phyloP scores from a whole-genome alignment of 106 monocot genomes.

The Apostasia ramifera region DNA sequence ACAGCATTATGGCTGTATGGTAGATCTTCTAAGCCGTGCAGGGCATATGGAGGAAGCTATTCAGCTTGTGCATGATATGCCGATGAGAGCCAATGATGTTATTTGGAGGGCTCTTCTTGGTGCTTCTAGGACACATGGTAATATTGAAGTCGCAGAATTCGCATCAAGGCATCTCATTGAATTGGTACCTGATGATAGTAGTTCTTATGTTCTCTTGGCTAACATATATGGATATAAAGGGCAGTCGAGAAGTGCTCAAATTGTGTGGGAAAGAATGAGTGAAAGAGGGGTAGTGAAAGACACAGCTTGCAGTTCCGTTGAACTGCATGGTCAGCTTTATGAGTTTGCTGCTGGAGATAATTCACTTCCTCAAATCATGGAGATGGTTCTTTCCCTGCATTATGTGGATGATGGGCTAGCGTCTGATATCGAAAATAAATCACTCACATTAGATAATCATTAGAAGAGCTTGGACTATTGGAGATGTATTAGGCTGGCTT shows the following conservation, averaged over 20 bases:
- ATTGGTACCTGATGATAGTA: slow-evolving; percentile 35
- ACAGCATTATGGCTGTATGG: slow-evolving; percentile 65
- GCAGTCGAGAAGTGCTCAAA: slow-evolving; percentile 22
- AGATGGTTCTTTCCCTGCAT: slow-evolving; percentile 23
- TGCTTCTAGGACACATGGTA: slow-evolving; percentile 36
- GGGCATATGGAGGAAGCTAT: slow-evolving; percentile 40
- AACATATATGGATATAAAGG: slow-evolving; percentile 43
- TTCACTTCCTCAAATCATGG: slow-evolving; percentile 28
- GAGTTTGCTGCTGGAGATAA: slow-evolving; percentile 27
- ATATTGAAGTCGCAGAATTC: slow-evolving; percentile 38
- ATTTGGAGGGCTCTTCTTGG: slow-evolving; percentile 55
- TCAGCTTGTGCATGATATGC: slow-evolving; percentile 29
- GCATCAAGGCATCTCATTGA: slow-evolving; percentile 39
- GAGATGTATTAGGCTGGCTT: too few species aligned
- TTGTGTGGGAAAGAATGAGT: slow-evolving; percentile 48
- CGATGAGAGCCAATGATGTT: slow-evolving; percentile 40
- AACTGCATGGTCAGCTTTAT: slow-evolving; percentile 29
- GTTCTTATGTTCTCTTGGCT: slow-evolving; percentile 46
- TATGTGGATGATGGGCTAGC: slow-evolving; percentile 13
- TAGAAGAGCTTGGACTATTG: too few species aligned
- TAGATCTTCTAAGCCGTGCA: slow-evolving; percentile 55
- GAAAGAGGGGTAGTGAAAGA: slow-evolving; percentile 36
- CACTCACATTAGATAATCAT: not conserved
- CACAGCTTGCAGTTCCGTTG: slow-evolving; percentile 41
- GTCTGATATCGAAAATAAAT: slow-evolving; percentile 14